phyloP scores from a whole-genome alignment of 371 early-diverging fungal species.

The Batkoa obscura region DNA sequence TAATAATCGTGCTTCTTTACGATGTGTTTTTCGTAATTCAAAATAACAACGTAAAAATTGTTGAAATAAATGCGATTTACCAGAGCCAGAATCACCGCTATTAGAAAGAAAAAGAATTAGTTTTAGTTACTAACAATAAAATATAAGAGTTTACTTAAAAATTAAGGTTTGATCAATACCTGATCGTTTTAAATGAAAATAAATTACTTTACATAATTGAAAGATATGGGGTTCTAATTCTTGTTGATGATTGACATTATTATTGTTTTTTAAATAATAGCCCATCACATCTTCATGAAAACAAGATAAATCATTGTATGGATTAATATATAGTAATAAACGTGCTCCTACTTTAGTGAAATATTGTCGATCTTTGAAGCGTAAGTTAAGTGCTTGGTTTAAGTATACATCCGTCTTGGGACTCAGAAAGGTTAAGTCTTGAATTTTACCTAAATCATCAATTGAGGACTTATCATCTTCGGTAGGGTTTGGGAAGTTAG shows the following conservation, averaged over 20 bases:
- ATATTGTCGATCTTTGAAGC: conserved; percentile 14
- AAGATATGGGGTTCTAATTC: conserved; percentile 30
- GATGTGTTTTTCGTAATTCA: conserved; percentile 38
- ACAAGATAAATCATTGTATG: conserved; percentile 20
- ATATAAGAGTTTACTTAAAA: conserved; percentile 28
- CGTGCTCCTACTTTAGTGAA: conserved; percentile 43
- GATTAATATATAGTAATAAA: conserved; percentile 30
- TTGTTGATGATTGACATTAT: conserved; percentile 2
- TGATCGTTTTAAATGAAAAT: conserved; percentile 61
- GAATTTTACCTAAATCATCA: too few relatives aligned
- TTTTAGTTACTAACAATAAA: too few relatives aligned
- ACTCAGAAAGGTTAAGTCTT: too few relatives aligned
- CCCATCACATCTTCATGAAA: conserved; percentile 26
- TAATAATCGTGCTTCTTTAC: conserved; percentile 64
- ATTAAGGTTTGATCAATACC: conserved; percentile 66
- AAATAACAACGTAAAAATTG: conserved; percentile 43
- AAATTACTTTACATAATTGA: conserved; percentile 38
- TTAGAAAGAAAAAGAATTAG: background rate
- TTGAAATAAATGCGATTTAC: conserved; percentile 56
- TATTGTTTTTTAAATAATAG: background rate
- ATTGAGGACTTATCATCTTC: too few relatives aligned
- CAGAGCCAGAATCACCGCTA: conserved; percentile 79
- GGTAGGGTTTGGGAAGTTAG: too few relatives aligned
- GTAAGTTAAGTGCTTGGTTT: too few relatives aligned
- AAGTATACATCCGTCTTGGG: too few relatives aligned